Base-by-base conservation (phyloP, 2,329 filamentous ascomycete species). In the Ophiostoma tasmaniense region DNA sequence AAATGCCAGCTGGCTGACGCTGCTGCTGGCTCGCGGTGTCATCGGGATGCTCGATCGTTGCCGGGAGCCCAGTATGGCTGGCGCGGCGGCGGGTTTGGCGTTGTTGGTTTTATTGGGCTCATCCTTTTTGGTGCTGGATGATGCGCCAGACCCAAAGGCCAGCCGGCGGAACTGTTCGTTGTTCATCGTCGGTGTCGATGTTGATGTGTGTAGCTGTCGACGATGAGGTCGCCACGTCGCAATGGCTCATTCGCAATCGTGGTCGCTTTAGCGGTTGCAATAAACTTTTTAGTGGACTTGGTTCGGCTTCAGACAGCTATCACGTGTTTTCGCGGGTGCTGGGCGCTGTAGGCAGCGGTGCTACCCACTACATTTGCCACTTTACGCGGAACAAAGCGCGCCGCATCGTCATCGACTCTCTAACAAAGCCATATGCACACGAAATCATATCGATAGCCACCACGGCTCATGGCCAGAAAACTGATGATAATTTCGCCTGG, bases 81-180 rank as follows among this genome's bases (percentile, higher is more conserved):
- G 70, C 74, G 72, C 71, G 74, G 72, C 71, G 74, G 70, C 67
- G 73, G 74, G 55, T 4, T 75, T 77, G 65, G n/a, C 28, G 30
- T 25, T 66, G 61, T 5, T 70, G 66, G 20, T 62, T 42, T n/a
- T 61, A 22, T n/a, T 17, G 17, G 28, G 1, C 17, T 33, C 64
- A 66, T 72, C 76, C 78, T 79, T 71, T 28, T 70, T 69, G 35
- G 62, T 22, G 20, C 35, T 64, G 7, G 61, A 37, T 20, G 67
- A 20, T 14, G 22, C 69, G 73, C 78, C 70, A 71, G 74, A 68
- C 55, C 78, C 78, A 64, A 88, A 82, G 28, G 97, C 79, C 7
- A 98, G 85, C 72, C 90, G 90, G 68, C 95, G 90, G 76, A 99
- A 99, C 75, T 97, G 92, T 61, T 93, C 87, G 83, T 98, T 98